Percentiles rank a stretch among this genome's conserved stretches.
Evolutionary conservation across 148 eudicot genomes (phyloP).

Genomic region (Silene latifolia): DNA sequence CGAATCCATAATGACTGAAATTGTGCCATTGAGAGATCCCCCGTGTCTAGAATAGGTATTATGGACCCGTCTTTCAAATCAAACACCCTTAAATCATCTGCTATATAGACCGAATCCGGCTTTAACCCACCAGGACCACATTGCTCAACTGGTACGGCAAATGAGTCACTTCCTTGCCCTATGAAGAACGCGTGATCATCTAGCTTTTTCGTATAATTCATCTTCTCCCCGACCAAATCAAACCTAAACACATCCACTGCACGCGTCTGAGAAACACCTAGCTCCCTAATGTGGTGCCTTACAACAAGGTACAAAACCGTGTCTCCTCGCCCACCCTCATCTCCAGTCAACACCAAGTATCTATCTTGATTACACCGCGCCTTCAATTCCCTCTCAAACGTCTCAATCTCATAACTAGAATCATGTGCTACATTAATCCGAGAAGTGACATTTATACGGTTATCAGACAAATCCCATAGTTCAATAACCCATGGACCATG

Average conservation of each 20-base stretch:
- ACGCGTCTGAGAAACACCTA: background rate
- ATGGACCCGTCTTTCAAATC: too few relatives aligned
- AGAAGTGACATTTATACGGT: background rate
- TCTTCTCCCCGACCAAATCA: background rate
- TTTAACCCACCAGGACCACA: too few relatives aligned
- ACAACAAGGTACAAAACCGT: background rate
- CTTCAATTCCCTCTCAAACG: too few relatives aligned
- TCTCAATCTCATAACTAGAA: background rate
- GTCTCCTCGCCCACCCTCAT: too few relatives aligned
- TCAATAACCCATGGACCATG: background rate
- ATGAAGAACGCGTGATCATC: slow-evolving; percentile 6
- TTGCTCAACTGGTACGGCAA: too few relatives aligned
- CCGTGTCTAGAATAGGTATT: background rate
- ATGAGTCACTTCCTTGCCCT: slow-evolving; percentile 3
- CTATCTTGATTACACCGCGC: too few relatives aligned
- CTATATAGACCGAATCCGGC: too few relatives aligned
- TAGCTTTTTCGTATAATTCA: background rate
- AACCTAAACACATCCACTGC: background rate
- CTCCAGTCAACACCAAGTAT: too few relatives aligned
- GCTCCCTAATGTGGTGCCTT: background rate
- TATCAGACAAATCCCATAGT: slow-evolving; percentile 1
- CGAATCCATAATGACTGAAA: background rate
- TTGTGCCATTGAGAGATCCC: background rate
- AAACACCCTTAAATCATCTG: too few relatives aligned
- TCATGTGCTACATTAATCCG: background rate